A percentile compares a stretch with the other conserved stretches of the same genome.
phyloP scores from a whole-genome alignment of 1,139 yeast genomes.

The Sugiyamaella xylanicola region DNA sequence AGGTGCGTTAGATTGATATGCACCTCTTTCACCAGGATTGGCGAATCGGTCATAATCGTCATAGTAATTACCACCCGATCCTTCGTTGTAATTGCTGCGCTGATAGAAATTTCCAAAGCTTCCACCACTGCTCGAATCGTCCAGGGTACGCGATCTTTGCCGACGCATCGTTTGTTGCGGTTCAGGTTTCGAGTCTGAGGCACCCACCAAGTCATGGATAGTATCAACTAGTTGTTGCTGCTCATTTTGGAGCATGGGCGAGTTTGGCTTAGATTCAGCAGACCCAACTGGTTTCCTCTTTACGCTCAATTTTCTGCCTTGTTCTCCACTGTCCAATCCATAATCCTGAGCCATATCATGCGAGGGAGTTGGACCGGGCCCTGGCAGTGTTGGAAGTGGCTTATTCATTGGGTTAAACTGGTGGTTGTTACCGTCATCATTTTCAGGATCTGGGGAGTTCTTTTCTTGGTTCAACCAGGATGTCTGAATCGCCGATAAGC shows the following conservation, averaged over 20 bases:
- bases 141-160: slow-evolving; percentile 16
- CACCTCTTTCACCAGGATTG: background rate
- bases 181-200: background rate
- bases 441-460: slow-evolving; percentile 1
- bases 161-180: slow-evolving; percentile 9
- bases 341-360: background rate
- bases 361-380: slow-evolving; percentile 9
- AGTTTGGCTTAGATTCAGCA: slow-evolving; percentile 14
- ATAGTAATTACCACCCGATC: background rate
- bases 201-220: slow-evolving; percentile 21
- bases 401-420: slow-evolving; percentile 12
- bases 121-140: slow-evolving; percentile 10
- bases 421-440: background rate
- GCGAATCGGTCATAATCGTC: slow-evolving; percentile 11
- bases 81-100: background rate
- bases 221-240: slow-evolving; percentile 21
- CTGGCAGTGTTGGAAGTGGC: slow-evolving; percentile 20
- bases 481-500: slow-evolving; percentile 13
- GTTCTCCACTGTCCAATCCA: background rate
- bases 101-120: slow-evolving; percentile 7
- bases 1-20: background rate
- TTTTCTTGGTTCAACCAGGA: slow-evolving; percentile 12
- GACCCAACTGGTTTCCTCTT: slow-evolving; percentile 32
- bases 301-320: slow-evolving; percentile 21
- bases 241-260: slow-evolving; percentile 8